Evolutionary conservation across 768 basidiomycete genomes (phyloP), one percentile per base, ranked within the genome.

Genomic region (Tephrocybe sp.): DNA sequence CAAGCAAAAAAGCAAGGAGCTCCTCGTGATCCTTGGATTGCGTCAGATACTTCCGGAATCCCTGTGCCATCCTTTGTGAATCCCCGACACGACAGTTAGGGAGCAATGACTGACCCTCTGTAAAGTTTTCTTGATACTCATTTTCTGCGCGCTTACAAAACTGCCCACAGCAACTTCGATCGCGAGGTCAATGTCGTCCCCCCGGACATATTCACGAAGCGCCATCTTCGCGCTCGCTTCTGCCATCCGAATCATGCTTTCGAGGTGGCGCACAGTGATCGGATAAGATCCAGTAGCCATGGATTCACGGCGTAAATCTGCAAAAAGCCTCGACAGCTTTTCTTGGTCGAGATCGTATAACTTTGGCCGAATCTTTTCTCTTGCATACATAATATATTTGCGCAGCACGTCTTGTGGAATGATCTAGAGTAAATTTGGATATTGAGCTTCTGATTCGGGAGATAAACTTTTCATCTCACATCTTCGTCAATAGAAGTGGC

Each of bases 181-280:
- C 1, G 97, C 95, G 44, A 98, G 72, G 66, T 99, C 94, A 59
- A 99, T 93, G 64, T 99, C 97, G 65, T 98, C 97, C 31, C 86
- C 76, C 39, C 97, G 82, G 25, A 98, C 97, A 61, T 92, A 97
- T 69, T 98, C 95, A 45, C 97, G 79, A 54, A 99, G 73, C 42
- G 94, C 85, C 97, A 99, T 98, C 76, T 95, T 97, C 19, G 97
- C 97, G 62, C 90, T 93, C 12, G 97, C 95, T 69, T 99, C 97
- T 2, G 92, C 82, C 95, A 98, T 98, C 33, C 97, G 87, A 69
- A 99, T 98, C 91, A 97, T 97, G 64, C 93, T 95, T 71, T 99
- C 97, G 50, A 99, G 69, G 63, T 98, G 97, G 49, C 97, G 91
- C 42, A 98, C 88, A 8, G 97, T 99, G 64, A 99, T 97, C 2